These are phyloP conservation scores for Leucoagaricus sp. DNA, from an alignment of 1,284 basidiomycete genomes.

Conservation along the genomic window DNA sequence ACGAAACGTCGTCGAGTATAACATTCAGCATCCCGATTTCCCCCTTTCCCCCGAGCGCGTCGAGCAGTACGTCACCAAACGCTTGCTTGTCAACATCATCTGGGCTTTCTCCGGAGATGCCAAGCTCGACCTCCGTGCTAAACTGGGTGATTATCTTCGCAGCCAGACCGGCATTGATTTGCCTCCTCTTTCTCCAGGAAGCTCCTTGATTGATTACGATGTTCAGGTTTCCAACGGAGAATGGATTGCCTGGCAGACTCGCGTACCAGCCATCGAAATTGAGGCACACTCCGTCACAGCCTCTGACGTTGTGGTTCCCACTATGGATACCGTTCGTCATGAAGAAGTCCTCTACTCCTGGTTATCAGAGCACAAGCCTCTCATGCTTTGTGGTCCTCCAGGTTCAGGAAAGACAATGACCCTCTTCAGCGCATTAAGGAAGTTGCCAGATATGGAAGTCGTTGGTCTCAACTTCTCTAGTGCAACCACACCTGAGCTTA, in stretches of 20 bases:
- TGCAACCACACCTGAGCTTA: conserved; percentile 96
- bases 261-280: conserved; percentile 95
- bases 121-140: conserved; percentile 85
- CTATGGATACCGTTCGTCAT: conserved; percentile 97
- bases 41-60: conserved; percentile 83
- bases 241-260: conserved; percentile 91
- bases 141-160: conserved; percentile 88
- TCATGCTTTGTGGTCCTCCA: conserved; percentile 98
- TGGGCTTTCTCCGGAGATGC: conserved; percentile 99
- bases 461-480: conserved; percentile 99
- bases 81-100: conserved; percentile 90
- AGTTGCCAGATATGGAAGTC: conserved; percentile 98
- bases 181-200: conserved; percentile 73
- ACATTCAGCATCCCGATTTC: conserved; percentile 94
- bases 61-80: conserved; percentile 89
- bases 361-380: conserved; percentile 98
- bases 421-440: conserved; percentile 96
- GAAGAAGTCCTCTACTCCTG: conserved; percentile 99
- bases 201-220: conserved; percentile 94
- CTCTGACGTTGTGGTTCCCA: conserved; percentile 96
- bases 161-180: conserved; percentile 89
- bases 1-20: conserved; percentile 94
- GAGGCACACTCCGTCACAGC: conserved; percentile 96
- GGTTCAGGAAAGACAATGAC: conserved; percentile 99
- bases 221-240: conserved; percentile 86